Conservation (phyloP, 805 yeast genomes). For the Lachancea meyersii region DNA sequence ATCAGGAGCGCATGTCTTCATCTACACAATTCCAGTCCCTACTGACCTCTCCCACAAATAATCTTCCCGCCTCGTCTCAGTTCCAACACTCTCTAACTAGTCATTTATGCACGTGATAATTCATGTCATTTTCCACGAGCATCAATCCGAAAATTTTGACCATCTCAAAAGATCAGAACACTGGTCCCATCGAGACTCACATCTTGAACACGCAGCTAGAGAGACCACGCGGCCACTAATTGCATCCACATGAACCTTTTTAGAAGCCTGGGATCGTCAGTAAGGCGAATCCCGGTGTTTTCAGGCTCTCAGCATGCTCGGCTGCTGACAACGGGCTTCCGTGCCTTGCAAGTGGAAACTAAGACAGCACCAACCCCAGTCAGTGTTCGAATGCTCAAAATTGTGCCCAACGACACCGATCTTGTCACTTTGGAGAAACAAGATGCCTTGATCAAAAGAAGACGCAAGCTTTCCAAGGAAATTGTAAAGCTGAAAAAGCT, state of each 20-base stretch:
- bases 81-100: too few species aligned
- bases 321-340: neutral
- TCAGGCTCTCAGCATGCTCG: neutral
- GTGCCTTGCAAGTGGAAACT: neutral
- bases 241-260: conserved; percentile 1
- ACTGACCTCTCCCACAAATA: too few species aligned
- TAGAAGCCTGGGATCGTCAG: conserved; percentile 3
- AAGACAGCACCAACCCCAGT: conserved; percentile 6
- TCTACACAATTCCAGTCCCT: too few species aligned
- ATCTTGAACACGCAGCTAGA: too few species aligned
- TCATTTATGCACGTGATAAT: too few species aligned
- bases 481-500: conserved; percentile 65
- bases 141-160: neutral
- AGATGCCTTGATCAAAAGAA: conserved; percentile 65
- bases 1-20: too few species aligned
- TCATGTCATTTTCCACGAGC: neutral
- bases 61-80: too few species aligned
- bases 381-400: conserved; percentile 29
- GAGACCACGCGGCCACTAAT: neutral
- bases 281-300: conserved; percentile 3
- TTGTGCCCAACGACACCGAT: conserved; percentile 41
- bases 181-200: neutral
- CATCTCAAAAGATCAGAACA: neutral
- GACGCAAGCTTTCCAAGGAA: conserved; percentile 64
- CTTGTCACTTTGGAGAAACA: conserved; percentile 73